phyloP scores from a whole-genome alignment of 768 basidiomycete genomes.

The Lentinula aciculospora region DNA sequence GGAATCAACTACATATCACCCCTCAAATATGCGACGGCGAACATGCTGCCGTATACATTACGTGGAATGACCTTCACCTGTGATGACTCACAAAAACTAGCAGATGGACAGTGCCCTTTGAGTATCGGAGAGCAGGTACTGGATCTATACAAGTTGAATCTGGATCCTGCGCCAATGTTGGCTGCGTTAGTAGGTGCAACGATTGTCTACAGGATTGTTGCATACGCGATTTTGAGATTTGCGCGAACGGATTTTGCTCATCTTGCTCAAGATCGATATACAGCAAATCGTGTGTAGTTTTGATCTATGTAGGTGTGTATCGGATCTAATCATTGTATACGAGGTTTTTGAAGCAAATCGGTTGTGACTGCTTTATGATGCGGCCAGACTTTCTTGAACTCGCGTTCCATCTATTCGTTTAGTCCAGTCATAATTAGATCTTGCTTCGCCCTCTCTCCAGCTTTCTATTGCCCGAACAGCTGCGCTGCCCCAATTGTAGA shows the following conservation, averaged over 20 bases:
- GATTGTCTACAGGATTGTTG: slow-evolving; percentile 7
- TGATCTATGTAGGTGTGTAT: not conserved
- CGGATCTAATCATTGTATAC: not conserved
- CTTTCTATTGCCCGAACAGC: slow-evolving; percentile 55
- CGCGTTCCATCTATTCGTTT: slow-evolving; percentile 25
- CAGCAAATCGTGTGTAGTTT: not conserved
- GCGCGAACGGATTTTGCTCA: not conserved
- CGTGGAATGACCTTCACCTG: slow-evolving; percentile 8
- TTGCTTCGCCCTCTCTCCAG: slow-evolving; percentile 39
- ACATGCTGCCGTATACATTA: slow-evolving; percentile 6
- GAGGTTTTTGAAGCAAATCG: not conserved
- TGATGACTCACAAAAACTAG: slow-evolving; percentile 2
- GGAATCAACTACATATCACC: slow-evolving; percentile 9
- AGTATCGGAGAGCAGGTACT: slow-evolving; percentile 7
- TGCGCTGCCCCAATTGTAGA: slow-evolving; percentile 76
- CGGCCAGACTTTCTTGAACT: not conserved
- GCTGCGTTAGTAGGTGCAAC: slow-evolving; percentile 5
- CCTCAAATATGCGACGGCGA: slow-evolving; percentile 7
- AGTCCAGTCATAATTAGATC: slow-evolving; percentile 46
- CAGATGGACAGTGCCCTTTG: slow-evolving; percentile 5
- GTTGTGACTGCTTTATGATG: too few relatives aligned
- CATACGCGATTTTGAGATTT: slow-evolving; percentile 6
- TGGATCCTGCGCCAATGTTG: slow-evolving; percentile 6
- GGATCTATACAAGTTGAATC: slow-evolving; percentile 8
- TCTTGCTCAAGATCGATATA: not conserved